Evolutionary conservation across 164 flowering plant species (phyloP).

Genomic region (Vitis rotundifolia): DNA sequence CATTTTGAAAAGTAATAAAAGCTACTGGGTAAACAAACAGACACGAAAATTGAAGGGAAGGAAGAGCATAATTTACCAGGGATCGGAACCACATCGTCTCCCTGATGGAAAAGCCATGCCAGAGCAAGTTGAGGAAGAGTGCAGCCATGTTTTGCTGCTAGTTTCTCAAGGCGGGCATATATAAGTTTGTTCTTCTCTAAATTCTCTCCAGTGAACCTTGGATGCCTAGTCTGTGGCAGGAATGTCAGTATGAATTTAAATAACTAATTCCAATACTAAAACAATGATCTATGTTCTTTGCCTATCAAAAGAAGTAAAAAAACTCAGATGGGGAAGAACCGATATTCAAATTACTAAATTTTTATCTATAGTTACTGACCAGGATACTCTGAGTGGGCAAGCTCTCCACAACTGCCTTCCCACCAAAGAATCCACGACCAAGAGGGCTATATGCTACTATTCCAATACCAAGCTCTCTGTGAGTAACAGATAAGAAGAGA

Average conservation of each 20-base stretch:
- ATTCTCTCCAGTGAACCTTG: slow-evolving; percentile 44
- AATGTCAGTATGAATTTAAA: not conserved
- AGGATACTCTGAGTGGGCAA: slow-evolving; percentile 31
- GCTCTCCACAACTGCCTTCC: slow-evolving; percentile 38
- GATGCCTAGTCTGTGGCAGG: slow-evolving; percentile 24
- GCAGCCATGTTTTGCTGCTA: slow-evolving; percentile 44
- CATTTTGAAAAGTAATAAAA: too few species aligned
- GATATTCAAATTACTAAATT: too few species aligned
- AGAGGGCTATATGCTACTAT: slow-evolving; percentile 49
- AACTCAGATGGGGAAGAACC: too few species aligned
- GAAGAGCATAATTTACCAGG: slow-evolving; percentile 31
- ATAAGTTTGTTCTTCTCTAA: slow-evolving; percentile 45
- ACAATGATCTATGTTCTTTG: too few species aligned
- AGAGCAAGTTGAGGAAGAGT: slow-evolving; percentile 48
- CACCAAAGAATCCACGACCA: slow-evolving; percentile 50
- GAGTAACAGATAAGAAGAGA: not conserved
- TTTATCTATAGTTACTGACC: slow-evolving; percentile 14
- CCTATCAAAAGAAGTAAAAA: too few species aligned
- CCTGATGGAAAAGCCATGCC: slow-evolving; percentile 54
- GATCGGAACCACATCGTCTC: slow-evolving; percentile 48
- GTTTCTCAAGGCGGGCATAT: slow-evolving; percentile 21
- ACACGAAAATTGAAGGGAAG: not conserved
- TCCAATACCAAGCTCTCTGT: slow-evolving; percentile 51
- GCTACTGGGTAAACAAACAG: too few species aligned
- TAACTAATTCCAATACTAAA: too few species aligned